Evolutionary conservation across 2,329 filamentous ascomycete genomes (phyloP), one percentile per base, ranked within the genome.

Genomic region (Gaeumannomyces tritici): DNA sequence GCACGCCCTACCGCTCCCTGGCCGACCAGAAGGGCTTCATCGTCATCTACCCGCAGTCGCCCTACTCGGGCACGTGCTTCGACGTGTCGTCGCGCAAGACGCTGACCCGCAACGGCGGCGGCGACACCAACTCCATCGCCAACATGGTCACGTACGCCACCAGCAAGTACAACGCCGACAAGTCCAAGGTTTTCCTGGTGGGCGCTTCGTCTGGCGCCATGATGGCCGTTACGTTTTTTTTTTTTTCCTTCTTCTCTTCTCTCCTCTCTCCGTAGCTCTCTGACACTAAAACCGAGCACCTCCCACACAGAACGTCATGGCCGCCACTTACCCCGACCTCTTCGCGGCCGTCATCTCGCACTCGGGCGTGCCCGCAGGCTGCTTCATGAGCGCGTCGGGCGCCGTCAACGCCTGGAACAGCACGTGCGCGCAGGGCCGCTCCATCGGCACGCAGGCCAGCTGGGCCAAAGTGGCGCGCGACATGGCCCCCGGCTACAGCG

Each of bases 91-190:
- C 78, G 26, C 73, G 72, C 31, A 69, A 69, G 33, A 76, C 82
- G 0, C 75, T 87, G 2, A 80, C 77, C 3, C 83, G 84, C 66
- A 76, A 82, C 62, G 83, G 81, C 9, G 83, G 83, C 27, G 81
- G 82, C 3, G 81, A 87, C 70, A 81, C 77, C 59, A 79, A 80
- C 55, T 76, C 77, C 0, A 83, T 87, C 63, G 80, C 79, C 28
- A 84, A 82, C 68, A 86, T 87, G 83, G 82, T 86, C 58, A 74
- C 72, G 54, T 85, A 83, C 66, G 75, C 81, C 4, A 70, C 86
- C n/a, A 65, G 69, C 11, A 76, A 76, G 68, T 85, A 86, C 71
- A 73, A 74, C 2, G 83, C 75, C 29, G 80, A 87, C 67, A 67
- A 76, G 33, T 73, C 68, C 64, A 76, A 76, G 62, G 80, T 86